These are phyloP conservation scores for Globisporangium recalcitrans DNA, from an alignment of 352 stramenopile species.

Conservation along the genomic window DNA sequence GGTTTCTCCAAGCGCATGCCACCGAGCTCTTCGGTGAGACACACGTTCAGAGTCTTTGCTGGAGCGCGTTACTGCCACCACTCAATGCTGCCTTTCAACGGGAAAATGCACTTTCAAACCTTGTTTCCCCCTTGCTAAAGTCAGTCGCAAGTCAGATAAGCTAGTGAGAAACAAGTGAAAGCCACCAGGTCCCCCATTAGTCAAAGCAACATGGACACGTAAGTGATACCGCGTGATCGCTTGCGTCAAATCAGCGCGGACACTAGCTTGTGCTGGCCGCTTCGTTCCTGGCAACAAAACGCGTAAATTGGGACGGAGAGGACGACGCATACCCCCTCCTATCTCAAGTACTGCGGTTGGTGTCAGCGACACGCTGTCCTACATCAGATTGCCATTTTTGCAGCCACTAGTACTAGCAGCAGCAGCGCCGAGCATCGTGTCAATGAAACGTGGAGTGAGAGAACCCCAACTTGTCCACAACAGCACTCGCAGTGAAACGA, in stretches of 20 bases:
- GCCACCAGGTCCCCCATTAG: too few species aligned
- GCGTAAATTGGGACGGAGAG: too few species aligned
- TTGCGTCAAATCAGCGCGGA: constrained; percentile 39
- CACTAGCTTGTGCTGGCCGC: constrained; percentile 40
- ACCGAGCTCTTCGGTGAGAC: constrained; percentile 16
- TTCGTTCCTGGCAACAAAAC: too few species aligned
- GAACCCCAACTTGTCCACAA: too few species aligned
- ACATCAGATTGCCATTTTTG: too few species aligned
- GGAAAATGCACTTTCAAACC: constrained; percentile 51
- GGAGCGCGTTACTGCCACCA: constrained; percentile 53
- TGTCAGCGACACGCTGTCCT: too few species aligned
- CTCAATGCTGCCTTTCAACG: constrained; percentile 48
- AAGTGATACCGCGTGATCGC: constrained; percentile 46
- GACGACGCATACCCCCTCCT: too few species aligned
- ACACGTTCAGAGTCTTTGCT: constrained; percentile 34
- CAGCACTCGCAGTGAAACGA: too few species aligned
- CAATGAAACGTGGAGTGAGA: too few species aligned
- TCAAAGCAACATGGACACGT: constrained; percentile 10
- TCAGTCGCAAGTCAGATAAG: not conserved
- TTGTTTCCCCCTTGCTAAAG: constrained; percentile 43
- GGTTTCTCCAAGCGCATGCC: constrained; percentile 19
- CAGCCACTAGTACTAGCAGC: too few species aligned
- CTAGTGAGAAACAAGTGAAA: not conserved
- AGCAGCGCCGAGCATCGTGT: too few species aligned
- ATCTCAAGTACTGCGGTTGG: too few species aligned